A percentile compares a stretch with the other conserved stretches of the same genome.
These are phyloP conservation scores for Ustilago vetiveriae DNA, from an alignment of 1,284 basidiomycete genomes.

Conservation along the genomic window DNA sequence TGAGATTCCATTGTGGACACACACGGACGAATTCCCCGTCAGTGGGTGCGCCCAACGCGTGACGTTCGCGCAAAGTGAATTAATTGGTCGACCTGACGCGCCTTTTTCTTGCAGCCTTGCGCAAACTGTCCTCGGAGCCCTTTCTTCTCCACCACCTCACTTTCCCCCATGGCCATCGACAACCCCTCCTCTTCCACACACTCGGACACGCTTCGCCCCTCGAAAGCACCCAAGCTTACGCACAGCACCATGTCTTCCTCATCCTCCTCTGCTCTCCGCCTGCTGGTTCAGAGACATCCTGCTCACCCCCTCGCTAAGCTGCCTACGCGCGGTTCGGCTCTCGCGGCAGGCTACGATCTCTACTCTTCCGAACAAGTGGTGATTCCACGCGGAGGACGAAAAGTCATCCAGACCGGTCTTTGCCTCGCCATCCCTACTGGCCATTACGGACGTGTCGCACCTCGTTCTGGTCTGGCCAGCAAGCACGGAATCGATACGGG, in stretches of 20 bases:
- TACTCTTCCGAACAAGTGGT: slow-evolving; percentile 75
- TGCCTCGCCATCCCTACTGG: slow-evolving; percentile 90
- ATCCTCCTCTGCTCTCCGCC: slow-evolving; percentile 58
- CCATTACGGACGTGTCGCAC: slow-evolving; percentile 94
- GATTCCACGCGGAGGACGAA: slow-evolving; percentile 74
- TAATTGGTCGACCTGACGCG: no score
- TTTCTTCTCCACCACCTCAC: no score
- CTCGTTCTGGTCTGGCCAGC: slow-evolving; percentile 88
- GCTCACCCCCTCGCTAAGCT: slow-evolving; percentile 76
- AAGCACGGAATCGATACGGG: slow-evolving; percentile 98
- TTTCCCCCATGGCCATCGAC: slow-evolving; percentile 12
- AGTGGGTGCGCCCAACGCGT: no score
- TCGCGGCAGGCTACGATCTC: slow-evolving; percentile 92
- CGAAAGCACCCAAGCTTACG: slow-evolving; percentile 22
- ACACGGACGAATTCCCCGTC: no score
- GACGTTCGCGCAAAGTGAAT: no score
- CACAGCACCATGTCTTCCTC: slow-evolving; percentile 15
- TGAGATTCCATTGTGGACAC: no score
- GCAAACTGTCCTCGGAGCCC: no score
- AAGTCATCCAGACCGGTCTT: slow-evolving; percentile 86
- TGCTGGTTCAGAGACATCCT: slow-evolving; percentile 86
- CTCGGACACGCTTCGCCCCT: slow-evolving; percentile 2
- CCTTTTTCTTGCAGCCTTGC: no score
- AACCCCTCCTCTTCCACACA: neutral
- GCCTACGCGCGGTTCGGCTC: slow-evolving; percentile 84